phyloP scores from a whole-genome alignment of 2,329 filamentous ascomycete genomes.

The Nakataea oryzae region DNA sequence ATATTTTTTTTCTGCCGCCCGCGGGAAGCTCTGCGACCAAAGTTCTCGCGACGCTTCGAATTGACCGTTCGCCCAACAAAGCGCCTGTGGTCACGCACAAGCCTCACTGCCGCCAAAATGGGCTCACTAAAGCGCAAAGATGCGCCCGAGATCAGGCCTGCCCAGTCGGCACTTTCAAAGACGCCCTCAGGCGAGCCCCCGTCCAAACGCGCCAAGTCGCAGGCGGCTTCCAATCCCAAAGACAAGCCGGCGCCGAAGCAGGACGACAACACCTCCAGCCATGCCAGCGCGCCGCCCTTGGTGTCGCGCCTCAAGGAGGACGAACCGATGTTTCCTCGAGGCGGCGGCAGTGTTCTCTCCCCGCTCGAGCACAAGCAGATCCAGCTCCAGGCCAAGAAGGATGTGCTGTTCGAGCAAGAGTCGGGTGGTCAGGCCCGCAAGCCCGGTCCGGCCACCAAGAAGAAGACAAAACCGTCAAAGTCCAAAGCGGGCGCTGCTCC shows the following conservation, averaged over 20 bases:
- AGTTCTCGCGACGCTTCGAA: slow-evolving; percentile 2
- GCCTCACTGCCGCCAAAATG: slow-evolving; percentile 27
- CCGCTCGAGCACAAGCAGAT: slow-evolving; percentile 96
- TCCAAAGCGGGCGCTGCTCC: slow-evolving; percentile 35
- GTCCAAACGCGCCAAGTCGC: slow-evolving; percentile 34
- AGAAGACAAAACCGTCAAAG: slow-evolving; percentile 38
- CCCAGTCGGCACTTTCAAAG: slow-evolving; percentile 34
- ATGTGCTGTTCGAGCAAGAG: slow-evolving; percentile 82
- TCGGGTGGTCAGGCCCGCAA: slow-evolving; percentile 40
- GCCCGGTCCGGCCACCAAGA: slow-evolving; percentile 33
- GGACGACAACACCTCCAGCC: slow-evolving; percentile 12
- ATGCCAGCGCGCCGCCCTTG: slow-evolving; percentile 18
- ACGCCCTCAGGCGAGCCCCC: slow-evolving; percentile 33
- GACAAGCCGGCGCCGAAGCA: slow-evolving; percentile 16
- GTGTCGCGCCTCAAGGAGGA: slow-evolving; percentile 57
- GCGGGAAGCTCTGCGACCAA: not conserved
- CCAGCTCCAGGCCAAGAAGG: slow-evolving; percentile 80
- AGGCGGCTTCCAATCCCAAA: slow-evolving; percentile 19
- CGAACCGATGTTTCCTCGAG: slow-evolving; percentile 83
- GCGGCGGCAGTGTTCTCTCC: slow-evolving; percentile 81
- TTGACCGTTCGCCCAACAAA: not conserved
- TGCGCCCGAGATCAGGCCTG: slow-evolving; percentile 38
- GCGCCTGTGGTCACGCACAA: slow-evolving; percentile 3
- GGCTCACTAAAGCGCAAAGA: slow-evolving; percentile 48
- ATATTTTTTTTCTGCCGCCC: slow-evolving; percentile 2